Base-by-base conservation (phyloP, 2,329 filamentous ascomycete genomes). In the Colletotrichum sp. region DNA sequence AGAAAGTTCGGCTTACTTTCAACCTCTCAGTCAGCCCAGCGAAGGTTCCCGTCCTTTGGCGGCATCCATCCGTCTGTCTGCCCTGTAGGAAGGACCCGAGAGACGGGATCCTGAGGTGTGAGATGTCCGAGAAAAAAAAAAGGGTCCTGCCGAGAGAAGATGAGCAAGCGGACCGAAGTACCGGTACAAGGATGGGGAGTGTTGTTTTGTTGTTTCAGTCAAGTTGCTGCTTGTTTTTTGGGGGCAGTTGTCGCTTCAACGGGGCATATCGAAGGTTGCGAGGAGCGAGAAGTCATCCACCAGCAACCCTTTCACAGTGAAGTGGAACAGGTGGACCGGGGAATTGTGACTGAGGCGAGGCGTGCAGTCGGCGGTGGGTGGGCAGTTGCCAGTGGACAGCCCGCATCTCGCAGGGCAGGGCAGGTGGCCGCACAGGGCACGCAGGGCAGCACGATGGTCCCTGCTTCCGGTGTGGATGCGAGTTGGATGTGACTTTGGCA, bases 181-280 rank as follows among this genome's bases (percentile, higher is more conserved):
- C 58, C 65, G 70, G 30, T 34, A 60, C 73, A 56, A 24, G 70
- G 73, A 68, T 76, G 70, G 34, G 34, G 21, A 48, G 21, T 76
- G 28, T 64, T 75, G 26, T 68, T 58, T 43, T 60, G 24, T 68
- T 38, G 69, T 73, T 75, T 68, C 43, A 36, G 13, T 7, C 55
- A 52, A 73, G 32, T 28, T 36, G 68, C 21, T 75, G 52, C 36
- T 69, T 67, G 58, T 66, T 38, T 65, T 72, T 72, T 34, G 12
- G n/a, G n/a, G 32, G 24, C 32, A 62, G 43, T 73, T 64, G 56
- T 75, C 69, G 32, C 38, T 68, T 66, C 70, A 67, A 73, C 62
- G 30, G 55, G 24, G 16, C 69, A 56, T 34, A 15, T 43, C n/a
- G 26, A 56, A 9, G 12, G 62, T 52, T 48, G n/a, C 62, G 38